Evolutionary conservation across 495 filamentous ascomycete genomes (phyloP).

Genomic region (Lophiotrema nucula): DNA sequence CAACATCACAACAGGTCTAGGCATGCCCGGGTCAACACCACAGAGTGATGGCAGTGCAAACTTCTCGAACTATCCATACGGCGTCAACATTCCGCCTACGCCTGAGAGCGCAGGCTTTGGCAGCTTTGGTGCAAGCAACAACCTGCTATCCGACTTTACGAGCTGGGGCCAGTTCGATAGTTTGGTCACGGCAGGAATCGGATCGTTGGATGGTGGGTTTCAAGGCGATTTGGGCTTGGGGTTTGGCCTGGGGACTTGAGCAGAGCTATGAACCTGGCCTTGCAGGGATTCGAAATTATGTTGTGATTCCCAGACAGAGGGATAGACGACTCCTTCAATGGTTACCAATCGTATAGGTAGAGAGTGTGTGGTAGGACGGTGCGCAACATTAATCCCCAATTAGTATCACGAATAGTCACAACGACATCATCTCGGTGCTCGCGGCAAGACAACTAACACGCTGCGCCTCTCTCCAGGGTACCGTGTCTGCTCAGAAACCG

Average conservation of each 20-base stretch:
- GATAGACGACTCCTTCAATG: too few relatives aligned
- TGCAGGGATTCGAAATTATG: too few relatives aligned
- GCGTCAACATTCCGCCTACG: slow-evolving; percentile 13
- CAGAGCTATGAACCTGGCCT: too few relatives aligned
- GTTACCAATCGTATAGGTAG: too few relatives aligned
- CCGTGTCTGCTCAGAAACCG: too few relatives aligned
- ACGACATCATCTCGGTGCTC: too few relatives aligned
- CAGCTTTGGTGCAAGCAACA: slow-evolving; percentile 5
- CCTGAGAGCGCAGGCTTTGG: slow-evolving; percentile 19
- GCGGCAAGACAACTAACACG: too few relatives aligned
- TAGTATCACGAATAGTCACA: too few relatives aligned
- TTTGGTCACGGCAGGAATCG: slow-evolving; percentile 20
- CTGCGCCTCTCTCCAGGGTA: too few relatives aligned
- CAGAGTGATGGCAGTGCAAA: slow-evolving; percentile 13
- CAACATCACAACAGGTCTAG: background rate
- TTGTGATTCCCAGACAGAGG: too few relatives aligned
- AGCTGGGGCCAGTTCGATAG: slow-evolving; percentile 29
- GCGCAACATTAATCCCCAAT: too few relatives aligned
- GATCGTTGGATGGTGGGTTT: slow-evolving; percentile 18
- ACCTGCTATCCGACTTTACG: slow-evolving; percentile 20
- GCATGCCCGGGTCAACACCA: slow-evolving; percentile 5
- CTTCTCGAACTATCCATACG: background rate
- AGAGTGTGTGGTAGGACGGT: too few relatives aligned
- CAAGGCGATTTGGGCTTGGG: slow-evolving; percentile 7
- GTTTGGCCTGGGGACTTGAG: slow-evolving; percentile 5